Evolutionary conservation across 306 rosid species (phyloP).

Genomic region (Ceratonia siliqua): DNA sequence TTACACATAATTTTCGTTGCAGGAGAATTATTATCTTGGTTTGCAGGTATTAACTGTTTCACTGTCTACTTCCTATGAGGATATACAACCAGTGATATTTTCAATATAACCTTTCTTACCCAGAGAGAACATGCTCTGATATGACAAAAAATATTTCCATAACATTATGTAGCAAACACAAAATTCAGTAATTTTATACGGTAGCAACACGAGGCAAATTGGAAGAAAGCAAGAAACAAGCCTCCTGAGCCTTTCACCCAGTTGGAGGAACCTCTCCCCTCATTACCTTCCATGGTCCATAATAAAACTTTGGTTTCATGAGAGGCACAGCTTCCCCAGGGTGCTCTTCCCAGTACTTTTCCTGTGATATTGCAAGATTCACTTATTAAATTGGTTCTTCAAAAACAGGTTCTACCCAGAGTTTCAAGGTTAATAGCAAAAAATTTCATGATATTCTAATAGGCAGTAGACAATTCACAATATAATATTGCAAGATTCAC

Average conservation of each 20-base stretch:
- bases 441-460: not conserved
- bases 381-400: not conserved
- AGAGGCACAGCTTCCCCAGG: conserved; percentile 68
- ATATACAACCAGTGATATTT: not conserved
- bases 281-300: conserved; percentile 67
- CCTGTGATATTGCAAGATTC: conserved; percentile 40
- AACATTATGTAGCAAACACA: not conserved
- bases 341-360: conserved; percentile 78
- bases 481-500: too few relatives aligned
- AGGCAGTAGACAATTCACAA: too few relatives aligned
- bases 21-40: too few relatives aligned
- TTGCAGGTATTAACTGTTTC: too few relatives aligned
- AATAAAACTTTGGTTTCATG: conserved; percentile 65
- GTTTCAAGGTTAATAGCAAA: not conserved
- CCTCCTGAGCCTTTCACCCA: conserved; percentile 20
- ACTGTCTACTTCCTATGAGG: not conserved
- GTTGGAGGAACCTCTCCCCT: conserved; percentile 51
- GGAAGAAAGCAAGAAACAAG: conserved; percentile 11
- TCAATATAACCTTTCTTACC: not conserved
- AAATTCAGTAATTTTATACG: not conserved
- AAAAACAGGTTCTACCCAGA: not conserved
- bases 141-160: too few relatives aligned
- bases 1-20: too few relatives aligned
- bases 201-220: not conserved
- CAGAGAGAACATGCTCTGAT: not conserved